A percentile compares a stretch with the other conserved stretches of the same genome.
phyloP scores from a whole-genome alignment of 768 basidiomycete genomes.

The Dioszegia aurantiaca region DNA sequence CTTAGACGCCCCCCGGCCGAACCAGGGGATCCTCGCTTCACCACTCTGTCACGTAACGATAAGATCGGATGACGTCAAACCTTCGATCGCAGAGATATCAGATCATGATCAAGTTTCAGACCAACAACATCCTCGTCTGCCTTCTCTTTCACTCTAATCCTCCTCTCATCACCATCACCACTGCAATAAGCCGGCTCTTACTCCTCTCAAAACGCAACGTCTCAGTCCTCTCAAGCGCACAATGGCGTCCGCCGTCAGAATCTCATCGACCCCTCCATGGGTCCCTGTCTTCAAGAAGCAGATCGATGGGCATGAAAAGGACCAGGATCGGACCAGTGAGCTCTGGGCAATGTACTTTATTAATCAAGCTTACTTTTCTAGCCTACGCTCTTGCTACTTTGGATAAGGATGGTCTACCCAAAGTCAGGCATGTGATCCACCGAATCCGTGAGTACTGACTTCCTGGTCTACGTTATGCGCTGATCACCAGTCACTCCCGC shows the following conservation, averaged over 20 bases:
- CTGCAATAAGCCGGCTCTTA: too few relatives aligned
- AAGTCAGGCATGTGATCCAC: slow-evolving; percentile 48
- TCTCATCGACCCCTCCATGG: slow-evolving; percentile 19
- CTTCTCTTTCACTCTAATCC: too few relatives aligned
- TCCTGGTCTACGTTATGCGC: neutral
- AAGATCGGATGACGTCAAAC: slow-evolving; percentile 4
- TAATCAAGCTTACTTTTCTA: slow-evolving; percentile 10
- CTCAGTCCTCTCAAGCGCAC: slow-evolving; percentile 6
- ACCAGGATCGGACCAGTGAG: slow-evolving; percentile 37
- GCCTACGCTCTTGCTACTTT: slow-evolving; percentile 42
- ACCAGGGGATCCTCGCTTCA: too few relatives aligned
- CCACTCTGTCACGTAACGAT: neutral
- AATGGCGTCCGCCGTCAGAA: neutral
- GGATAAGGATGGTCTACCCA: slow-evolving; percentile 34
- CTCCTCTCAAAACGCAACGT: slow-evolving; percentile 3
- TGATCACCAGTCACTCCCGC: slow-evolving; percentile 37
- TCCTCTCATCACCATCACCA: too few relatives aligned
- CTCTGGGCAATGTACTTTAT: neutral
- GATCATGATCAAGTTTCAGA: neutral
- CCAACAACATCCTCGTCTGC: too few relatives aligned
- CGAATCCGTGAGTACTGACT: slow-evolving; percentile 33
- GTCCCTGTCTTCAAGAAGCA: slow-evolving; percentile 28
- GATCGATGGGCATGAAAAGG: slow-evolving; percentile 27
- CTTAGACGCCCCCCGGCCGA: too few relatives aligned
- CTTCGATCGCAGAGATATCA: neutral